Evolutionary conservation across 108 stramenopile species (phyloP).

Genomic region (Nitzschia sp.): DNA sequence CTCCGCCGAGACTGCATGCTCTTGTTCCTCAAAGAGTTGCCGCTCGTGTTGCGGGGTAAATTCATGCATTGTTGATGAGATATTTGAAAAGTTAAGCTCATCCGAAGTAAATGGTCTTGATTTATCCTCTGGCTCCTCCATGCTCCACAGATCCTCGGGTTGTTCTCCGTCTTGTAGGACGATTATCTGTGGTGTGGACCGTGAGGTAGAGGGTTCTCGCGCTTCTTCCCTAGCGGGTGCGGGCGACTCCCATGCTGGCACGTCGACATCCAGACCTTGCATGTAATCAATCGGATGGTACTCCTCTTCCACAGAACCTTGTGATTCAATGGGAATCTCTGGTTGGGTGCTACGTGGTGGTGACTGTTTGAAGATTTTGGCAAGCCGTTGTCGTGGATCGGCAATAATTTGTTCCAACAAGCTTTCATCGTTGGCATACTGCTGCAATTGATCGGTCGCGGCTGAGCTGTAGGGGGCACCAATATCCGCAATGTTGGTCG

Average conservation of each 20-base stretch:
- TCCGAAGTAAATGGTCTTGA: neutral
- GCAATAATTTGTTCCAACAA: conserved; percentile 61
- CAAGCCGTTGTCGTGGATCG: conserved; percentile 83
- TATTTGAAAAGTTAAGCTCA: neutral
- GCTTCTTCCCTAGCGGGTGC: neutral
- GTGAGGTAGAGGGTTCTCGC: neutral
- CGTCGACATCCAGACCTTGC: conserved; percentile 6
- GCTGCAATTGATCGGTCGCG: neutral
- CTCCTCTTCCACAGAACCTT: conserved; percentile 1
- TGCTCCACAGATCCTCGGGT: neutral
- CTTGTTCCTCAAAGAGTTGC: neutral
- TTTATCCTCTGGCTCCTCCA: neutral
- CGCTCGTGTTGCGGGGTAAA: neutral
- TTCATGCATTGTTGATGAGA: neutral
- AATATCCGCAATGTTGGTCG: neutral
- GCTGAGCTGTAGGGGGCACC: neutral
- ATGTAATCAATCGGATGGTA: conserved; percentile 30
- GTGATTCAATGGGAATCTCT: neutral
- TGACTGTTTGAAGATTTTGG: conserved; percentile 44
- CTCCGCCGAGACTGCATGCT: too few species aligned
- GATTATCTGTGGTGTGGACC: neutral
- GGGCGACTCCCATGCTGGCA: neutral
- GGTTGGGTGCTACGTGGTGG: neutral
- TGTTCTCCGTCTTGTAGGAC: neutral
- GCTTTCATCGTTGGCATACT: conserved; percentile 4